These are phyloP conservation scores for Neurospora crassa DNA, from an alignment of 2,329 filamentous ascomycete genomes.

Conservation along the genomic window DNA sequence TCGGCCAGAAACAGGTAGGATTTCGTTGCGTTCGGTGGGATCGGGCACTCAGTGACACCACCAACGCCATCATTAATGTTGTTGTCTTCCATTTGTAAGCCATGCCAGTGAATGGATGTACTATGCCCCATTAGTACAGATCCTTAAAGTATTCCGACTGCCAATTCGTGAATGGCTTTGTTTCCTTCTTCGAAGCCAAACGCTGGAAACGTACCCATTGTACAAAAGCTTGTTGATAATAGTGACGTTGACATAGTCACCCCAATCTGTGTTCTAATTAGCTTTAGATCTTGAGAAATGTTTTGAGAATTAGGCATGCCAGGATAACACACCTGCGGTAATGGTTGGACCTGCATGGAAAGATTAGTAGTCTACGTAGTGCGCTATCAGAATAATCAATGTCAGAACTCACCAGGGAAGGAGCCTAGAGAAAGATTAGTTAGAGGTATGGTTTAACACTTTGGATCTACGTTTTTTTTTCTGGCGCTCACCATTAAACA, in stretches of 20 bases:
- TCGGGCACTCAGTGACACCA: slow-evolving; percentile 32
- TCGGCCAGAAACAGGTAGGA: slow-evolving; percentile 24
- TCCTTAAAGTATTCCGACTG: neutral
- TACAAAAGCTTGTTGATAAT: slow-evolving; percentile 48
- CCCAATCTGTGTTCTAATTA: slow-evolving; percentile 29
- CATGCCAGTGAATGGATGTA: slow-evolving; percentile 37
- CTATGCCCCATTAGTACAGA: slow-evolving; percentile 10
- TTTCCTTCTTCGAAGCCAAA: neutral
- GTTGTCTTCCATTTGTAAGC: slow-evolving; percentile 31
- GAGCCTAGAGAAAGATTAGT: slow-evolving; percentile 6
- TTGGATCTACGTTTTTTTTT: slow-evolving; percentile 8
- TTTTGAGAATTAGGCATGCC: neutral
- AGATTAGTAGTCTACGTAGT: neutral
- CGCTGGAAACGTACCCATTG: slow-evolving; percentile 10
- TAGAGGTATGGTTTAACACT: neutral
- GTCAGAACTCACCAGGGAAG: slow-evolving; percentile 11
- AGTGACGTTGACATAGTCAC: slow-evolving; percentile 40
- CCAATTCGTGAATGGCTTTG: neutral
- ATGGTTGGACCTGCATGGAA: slow-evolving; percentile 42
- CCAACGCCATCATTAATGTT: slow-evolving; percentile 33
- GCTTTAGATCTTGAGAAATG: neutral
- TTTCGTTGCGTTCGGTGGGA: slow-evolving; percentile 22
- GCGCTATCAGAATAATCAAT: neutral
- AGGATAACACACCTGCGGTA: slow-evolving; percentile 18
- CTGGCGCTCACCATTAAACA: slow-evolving; percentile 15